phyloP scores from a whole-genome alignment of 1,284 basidiomycete species.

The Athelia sp. region DNA sequence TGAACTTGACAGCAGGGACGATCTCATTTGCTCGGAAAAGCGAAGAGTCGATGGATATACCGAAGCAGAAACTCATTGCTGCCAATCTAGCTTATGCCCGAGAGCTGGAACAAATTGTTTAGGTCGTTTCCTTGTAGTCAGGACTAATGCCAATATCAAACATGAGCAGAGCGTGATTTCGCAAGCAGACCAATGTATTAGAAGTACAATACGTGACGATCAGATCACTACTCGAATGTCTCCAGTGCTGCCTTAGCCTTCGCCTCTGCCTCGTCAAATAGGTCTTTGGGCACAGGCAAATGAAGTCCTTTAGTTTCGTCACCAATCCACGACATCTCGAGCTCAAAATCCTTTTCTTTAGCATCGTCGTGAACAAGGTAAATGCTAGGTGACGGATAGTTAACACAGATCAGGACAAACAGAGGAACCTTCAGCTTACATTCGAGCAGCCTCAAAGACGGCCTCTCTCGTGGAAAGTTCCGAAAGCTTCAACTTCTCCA shows the following conservation, averaged over 20 bases:
- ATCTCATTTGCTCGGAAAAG: slow-evolving; percentile 67
- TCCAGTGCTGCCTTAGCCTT: slow-evolving; percentile 89
- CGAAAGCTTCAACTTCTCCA: slow-evolving; percentile 90
- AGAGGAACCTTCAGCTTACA: slow-evolving; percentile 51
- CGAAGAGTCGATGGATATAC: slow-evolving; percentile 77
- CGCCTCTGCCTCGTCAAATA: slow-evolving; percentile 82
- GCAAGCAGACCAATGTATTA: neutral
- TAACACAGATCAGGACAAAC: slow-evolving; percentile 2
- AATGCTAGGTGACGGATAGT: slow-evolving; percentile 57
- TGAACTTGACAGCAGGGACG: slow-evolving; percentile 54
- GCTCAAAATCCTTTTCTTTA: slow-evolving; percentile 97
- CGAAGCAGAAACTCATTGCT: slow-evolving; percentile 75
- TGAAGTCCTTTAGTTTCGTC: slow-evolving; percentile 82
- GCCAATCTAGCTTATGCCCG: slow-evolving; percentile 75
- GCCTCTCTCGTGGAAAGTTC: slow-evolving; percentile 80
- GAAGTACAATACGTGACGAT: slow-evolving; percentile 4
- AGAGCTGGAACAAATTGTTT: slow-evolving; percentile 87
- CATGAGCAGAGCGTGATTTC: neutral
- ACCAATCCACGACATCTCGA: slow-evolving; percentile 97
- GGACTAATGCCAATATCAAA: neutral
- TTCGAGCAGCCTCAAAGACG: slow-evolving; percentile 91
- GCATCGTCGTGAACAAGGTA: slow-evolving; percentile 97
- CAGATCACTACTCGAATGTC: slow-evolving; percentile 69
- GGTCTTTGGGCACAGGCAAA: slow-evolving; percentile 77
- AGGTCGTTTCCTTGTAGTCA: slow-evolving; percentile 22